Percentiles rank a stretch among this genome's conserved stretches.
Conservation (phyloP, 1,139 yeast genomes). For the Chernovozyma sophiae-reginae region DNA sequence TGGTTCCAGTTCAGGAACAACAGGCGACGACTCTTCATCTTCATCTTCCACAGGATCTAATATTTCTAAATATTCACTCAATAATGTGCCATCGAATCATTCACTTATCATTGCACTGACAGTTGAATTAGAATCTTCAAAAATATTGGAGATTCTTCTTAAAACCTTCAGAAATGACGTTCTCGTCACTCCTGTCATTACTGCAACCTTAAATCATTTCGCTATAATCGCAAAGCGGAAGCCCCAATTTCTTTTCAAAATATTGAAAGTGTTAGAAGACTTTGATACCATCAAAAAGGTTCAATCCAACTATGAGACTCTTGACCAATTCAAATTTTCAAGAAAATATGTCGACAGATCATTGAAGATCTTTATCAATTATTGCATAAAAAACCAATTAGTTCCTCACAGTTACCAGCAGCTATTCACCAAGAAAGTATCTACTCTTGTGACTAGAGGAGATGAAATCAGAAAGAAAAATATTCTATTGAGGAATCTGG, state of each 20-base stretch:
- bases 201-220: conserved; percentile 52
- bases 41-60: conserved; percentile 6
- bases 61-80: conserved; percentile 37
- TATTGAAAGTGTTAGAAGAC: conserved; percentile 35
- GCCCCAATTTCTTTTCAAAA: conserved; percentile 47
- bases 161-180: conserved; percentile 52
- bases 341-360: conserved; percentile 40
- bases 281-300: conserved; percentile 36
- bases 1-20: conserved; percentile 7
- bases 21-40: conserved; percentile 9
- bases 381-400: conserved; percentile 31
- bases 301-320: conserved; percentile 44
- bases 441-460: conserved; percentile 32
- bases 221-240: conserved; percentile 53
- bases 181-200: conserved; percentile 50
- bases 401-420: conserved; percentile 29
- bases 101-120: conserved; percentile 53
- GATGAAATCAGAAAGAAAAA: conserved; percentile 41
- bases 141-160: conserved; percentile 62
- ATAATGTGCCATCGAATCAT: conserved; percentile 60
- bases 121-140: conserved; percentile 71
- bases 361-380: conserved; percentile 34
- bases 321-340: conserved; percentile 40
- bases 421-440: conserved; percentile 26
- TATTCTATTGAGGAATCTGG: conserved; percentile 22